Conservation (phyloP, 257 asterid species). For the Gentiana dahurica region DNA sequence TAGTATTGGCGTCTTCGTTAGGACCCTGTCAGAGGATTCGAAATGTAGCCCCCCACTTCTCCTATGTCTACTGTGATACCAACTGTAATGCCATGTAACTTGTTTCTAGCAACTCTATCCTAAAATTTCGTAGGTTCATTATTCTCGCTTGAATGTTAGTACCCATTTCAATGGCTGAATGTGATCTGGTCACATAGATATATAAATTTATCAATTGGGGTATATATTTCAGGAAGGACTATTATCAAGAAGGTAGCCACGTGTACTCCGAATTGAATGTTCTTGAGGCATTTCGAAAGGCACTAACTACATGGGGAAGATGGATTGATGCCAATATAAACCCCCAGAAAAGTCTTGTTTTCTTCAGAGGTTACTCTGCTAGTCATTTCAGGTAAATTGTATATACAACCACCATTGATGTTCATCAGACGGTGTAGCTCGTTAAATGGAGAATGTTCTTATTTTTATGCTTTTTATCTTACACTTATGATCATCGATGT, state of each 20-base stretch:
- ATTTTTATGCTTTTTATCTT: too few species aligned
- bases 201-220: not conserved
- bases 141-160: not conserved
- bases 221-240: conserved; percentile 50
- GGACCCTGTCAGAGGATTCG: too few species aligned
- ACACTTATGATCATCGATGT: not conserved
- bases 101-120: not conserved
- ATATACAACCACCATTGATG: not conserved
- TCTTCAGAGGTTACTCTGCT: conserved; percentile 64
- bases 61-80: not conserved
- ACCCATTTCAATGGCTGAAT: not conserved
- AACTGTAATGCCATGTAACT: not conserved
- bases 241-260: conserved; percentile 69
- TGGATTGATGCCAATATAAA: conserved; percentile 55
- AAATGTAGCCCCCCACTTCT: too few species aligned
- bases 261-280: conserved; percentile 47
- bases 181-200: not conserved
- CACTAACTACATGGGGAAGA: conserved; percentile 60
- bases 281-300: conserved; percentile 55
- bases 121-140: not conserved
- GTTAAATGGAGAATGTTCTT: too few species aligned
- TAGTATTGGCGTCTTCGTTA: too few species aligned
- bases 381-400: conserved; percentile 59
- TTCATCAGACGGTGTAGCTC: too few species aligned
- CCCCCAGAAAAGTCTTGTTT: conserved; percentile 44